phyloP scores from a whole-genome alignment of 345 rosid species.

The Pistacia atlantica region DNA sequence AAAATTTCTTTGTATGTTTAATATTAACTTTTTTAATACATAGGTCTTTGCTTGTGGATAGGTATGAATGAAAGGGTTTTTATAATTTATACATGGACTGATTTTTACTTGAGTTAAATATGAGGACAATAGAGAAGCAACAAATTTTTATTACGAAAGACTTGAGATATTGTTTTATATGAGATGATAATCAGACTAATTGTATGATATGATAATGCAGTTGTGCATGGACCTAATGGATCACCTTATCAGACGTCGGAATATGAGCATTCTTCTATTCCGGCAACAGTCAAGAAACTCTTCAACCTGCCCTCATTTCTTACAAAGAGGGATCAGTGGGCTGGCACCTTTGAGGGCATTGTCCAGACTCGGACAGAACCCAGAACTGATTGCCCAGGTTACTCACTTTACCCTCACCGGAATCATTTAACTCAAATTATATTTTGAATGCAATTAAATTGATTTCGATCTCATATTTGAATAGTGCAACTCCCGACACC shows the following conservation, averaged over 20 bases:
- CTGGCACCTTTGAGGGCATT: constrained; percentile 77
- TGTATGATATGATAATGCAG: constrained; percentile 34
- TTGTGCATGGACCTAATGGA: constrained; percentile 86
- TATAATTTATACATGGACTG: too few species aligned
- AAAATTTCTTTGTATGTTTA: too few species aligned
- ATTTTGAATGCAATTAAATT: too few species aligned
- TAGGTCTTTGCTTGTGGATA: too few species aligned
- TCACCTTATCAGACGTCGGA: constrained; percentile 77
- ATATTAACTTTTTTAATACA: too few species aligned
- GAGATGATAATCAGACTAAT: too few species aligned
- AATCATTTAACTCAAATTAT: too few species aligned
- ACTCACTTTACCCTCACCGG: not conserved
- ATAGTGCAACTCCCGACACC: constrained; percentile 61
- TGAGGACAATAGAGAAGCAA: too few species aligned
- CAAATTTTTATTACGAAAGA: too few species aligned
- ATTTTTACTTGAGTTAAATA: too few species aligned
- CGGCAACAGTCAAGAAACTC: constrained; percentile 85
- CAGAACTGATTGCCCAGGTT: constrained; percentile 86
- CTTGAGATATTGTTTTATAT: too few species aligned
- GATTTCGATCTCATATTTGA: not conserved
- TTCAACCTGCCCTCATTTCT: constrained; percentile 69
- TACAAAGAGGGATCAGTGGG: constrained; percentile 87
- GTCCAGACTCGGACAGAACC: constrained; percentile 56
- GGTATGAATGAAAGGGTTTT: too few species aligned
- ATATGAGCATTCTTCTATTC: constrained; percentile 90